A percentile compares a stretch with the other conserved stretches of the same genome.
Evolutionary conservation across 2,329 filamentous ascomycete genomes (phyloP).

Genomic region (Trichophaea hybrida): DNA sequence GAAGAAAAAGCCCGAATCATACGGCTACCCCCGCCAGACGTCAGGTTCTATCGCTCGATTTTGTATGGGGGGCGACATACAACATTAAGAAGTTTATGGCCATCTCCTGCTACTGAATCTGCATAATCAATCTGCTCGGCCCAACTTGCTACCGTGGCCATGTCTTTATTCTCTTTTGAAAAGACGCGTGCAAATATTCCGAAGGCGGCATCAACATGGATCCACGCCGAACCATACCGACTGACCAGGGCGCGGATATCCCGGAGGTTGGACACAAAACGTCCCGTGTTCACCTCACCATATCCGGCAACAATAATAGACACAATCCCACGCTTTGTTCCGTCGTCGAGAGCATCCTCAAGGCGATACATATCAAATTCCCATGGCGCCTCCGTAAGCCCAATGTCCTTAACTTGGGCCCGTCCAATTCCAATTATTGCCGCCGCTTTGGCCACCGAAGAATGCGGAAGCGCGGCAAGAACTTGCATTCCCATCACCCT

Average conservation of each 20-base stretch:
- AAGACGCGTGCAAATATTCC: slow-evolving; percentile 65
- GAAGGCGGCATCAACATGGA: slow-evolving; percentile 83
- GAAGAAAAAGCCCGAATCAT: slow-evolving; percentile 84
- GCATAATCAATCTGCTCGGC: slow-evolving; percentile 59
- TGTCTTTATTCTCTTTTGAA: slow-evolving; percentile 29
- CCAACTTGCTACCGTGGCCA: slow-evolving; percentile 32
- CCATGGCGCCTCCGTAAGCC: slow-evolving; percentile 44
- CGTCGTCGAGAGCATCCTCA: slow-evolving; percentile 41
- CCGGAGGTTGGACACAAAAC: slow-evolving; percentile 46
- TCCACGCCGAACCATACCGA: slow-evolving; percentile 55
- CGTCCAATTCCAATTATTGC: slow-evolving; percentile 68
- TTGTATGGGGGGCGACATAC: slow-evolving; percentile 33
- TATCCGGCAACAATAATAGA: slow-evolving; percentile 69
- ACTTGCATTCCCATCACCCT: slow-evolving; percentile 57
- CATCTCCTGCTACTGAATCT: slow-evolving; percentile 76
- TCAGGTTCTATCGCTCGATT: not conserved
- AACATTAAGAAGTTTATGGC: slow-evolving; percentile 86
- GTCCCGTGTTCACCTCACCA: slow-evolving; percentile 80
- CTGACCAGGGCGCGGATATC: slow-evolving; percentile 56
- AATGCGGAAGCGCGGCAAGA: slow-evolving; percentile 69
- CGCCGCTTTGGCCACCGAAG: slow-evolving; percentile 70
- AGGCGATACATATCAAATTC: slow-evolving; percentile 53
- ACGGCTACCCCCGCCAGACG: slow-evolving; percentile 42
- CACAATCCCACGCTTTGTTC: slow-evolving; percentile 39
- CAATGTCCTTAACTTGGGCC: slow-evolving; percentile 48